A percentile compares a stretch with the other conserved stretches of the same genome.
These are phyloP conservation scores for Nakazawaea wyomingensis DNA, from an alignment of 805 yeast genomes.

Conservation along the genomic window DNA sequence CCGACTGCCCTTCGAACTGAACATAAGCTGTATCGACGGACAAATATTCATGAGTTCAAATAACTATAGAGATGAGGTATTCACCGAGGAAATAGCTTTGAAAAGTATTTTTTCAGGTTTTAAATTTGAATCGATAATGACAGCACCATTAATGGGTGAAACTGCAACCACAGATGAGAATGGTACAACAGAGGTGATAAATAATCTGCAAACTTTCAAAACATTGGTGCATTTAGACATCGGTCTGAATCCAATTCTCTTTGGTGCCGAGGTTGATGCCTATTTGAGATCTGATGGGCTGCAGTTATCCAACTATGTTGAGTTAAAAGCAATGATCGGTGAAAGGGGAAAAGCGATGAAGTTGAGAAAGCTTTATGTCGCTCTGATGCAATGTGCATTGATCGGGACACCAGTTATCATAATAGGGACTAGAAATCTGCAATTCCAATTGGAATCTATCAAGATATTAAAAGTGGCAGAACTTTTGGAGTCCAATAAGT, in stretches of 20 bases:
- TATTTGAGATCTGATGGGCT: neutral
- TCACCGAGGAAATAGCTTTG: neutral
- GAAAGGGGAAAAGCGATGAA: neutral
- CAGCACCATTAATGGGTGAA: neutral
- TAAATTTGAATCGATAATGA: slow-evolving; percentile 7
- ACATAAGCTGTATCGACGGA: neutral
- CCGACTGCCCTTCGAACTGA: neutral
- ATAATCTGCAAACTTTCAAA: slow-evolving; percentile 1
- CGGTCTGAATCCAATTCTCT: neutral
- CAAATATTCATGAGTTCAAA: slow-evolving; percentile 4
- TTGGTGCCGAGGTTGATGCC: slow-evolving; percentile 8
- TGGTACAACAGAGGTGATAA: neutral
- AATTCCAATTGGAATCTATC: neutral
- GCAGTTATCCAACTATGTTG: slow-evolving; percentile 5
- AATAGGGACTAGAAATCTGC: neutral
- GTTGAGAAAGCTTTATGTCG: neutral
- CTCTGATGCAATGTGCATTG: neutral
- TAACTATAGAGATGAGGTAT: slow-evolving; percentile 5
- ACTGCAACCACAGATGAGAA: neutral
- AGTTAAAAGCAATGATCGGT: neutral
- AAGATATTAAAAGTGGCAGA: neutral
- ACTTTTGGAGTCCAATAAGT: neutral
- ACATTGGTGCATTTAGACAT: neutral
- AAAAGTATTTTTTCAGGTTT: neutral
- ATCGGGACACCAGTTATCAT: neutral